Evolutionary conservation across 306 rosid species (phyloP).

Genomic region (Crotalaria pallida): DNA sequence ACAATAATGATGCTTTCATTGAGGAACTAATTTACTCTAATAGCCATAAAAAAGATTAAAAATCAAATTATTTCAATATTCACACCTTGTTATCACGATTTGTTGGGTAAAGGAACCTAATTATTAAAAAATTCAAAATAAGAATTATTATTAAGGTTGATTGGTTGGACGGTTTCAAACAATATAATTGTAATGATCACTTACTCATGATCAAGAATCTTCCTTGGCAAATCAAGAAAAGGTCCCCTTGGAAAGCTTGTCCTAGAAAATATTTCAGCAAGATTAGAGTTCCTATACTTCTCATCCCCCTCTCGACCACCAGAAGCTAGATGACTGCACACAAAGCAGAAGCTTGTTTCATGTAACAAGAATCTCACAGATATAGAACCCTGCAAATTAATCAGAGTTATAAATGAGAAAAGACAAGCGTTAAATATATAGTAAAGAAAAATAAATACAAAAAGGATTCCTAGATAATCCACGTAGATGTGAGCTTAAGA

Average conservation of each 20-base stretch:
- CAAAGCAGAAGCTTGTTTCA: conserved; percentile 82
- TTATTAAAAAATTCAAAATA: conserved; percentile 6
- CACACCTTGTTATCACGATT: conserved; percentile 26
- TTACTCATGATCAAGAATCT: conserved; percentile 75
- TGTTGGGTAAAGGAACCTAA: conserved; percentile 23
- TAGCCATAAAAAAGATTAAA: not conserved
- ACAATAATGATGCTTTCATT: conserved; percentile 21
- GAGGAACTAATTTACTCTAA: not conserved
- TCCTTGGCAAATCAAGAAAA: conserved; percentile 58
- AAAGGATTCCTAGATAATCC: not conserved
- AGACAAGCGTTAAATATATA: not conserved
- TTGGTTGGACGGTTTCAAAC: conserved; percentile 29
- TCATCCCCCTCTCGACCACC: conserved; percentile 76
- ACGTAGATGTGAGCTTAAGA: not conserved
- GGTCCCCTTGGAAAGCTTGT: conserved; percentile 68
- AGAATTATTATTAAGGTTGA: not conserved
- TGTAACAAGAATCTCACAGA: conserved; percentile 70
- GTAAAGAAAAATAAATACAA: not conserved
- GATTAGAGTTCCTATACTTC: conserved; percentile 65
- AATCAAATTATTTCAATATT: conserved; percentile 13
- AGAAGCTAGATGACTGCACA: conserved; percentile 88
- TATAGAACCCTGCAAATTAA: conserved; percentile 72
- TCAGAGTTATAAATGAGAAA: not conserved
- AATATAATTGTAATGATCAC: conserved; percentile 10
- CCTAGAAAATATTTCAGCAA: conserved; percentile 59